phyloP scores from a whole-genome alignment of 257 asterid species.

The Fraxinus pennsylvanica region DNA sequence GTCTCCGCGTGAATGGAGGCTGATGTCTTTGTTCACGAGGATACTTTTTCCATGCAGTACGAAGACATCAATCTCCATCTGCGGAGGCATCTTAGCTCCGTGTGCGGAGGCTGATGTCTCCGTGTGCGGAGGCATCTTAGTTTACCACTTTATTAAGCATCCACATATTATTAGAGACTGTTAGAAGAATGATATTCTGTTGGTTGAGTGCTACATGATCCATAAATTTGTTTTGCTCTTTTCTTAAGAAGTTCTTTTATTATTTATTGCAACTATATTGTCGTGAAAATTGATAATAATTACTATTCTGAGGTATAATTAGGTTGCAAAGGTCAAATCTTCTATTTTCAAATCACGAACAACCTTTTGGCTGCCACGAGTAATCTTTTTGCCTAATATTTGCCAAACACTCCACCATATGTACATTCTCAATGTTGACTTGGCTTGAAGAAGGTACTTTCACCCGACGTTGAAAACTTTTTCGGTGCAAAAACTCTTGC shows the following conservation, averaged over 20 bases:
- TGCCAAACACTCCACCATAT: slow-evolving; percentile 80
- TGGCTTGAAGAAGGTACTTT: slow-evolving; percentile 81
- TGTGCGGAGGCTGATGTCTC: too few relatives aligned
- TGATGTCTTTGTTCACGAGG: too few relatives aligned
- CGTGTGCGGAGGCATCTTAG: too few relatives aligned
- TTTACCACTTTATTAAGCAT: not conserved
- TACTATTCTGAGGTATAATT: slow-evolving; percentile 84
- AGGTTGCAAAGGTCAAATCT: slow-evolving; percentile 18
- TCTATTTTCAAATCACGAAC: slow-evolving; percentile 11
- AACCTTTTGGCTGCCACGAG: not conserved
- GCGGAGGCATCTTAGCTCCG: too few relatives aligned
- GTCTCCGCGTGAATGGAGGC: too few relatives aligned
- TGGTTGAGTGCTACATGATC: not conserved
- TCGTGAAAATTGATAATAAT: slow-evolving; percentile 70
- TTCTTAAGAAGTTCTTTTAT: slow-evolving; percentile 18
- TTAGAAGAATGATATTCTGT: slow-evolving; percentile 5
- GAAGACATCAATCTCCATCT: too few relatives aligned
- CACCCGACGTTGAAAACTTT: slow-evolving; percentile 91
- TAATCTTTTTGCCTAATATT: slow-evolving; percentile 16
- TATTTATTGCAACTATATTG: slow-evolving; percentile 51
- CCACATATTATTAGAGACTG: not conserved
- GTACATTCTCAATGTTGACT: slow-evolving; percentile 86
- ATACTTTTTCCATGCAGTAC: too few relatives aligned
- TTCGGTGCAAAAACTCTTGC: slow-evolving; percentile 77
- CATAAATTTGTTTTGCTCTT: slow-evolving; percentile 11